Conservation (phyloP, 148 eudicot genomes). For the Dianthus caryophyllus region DNA sequence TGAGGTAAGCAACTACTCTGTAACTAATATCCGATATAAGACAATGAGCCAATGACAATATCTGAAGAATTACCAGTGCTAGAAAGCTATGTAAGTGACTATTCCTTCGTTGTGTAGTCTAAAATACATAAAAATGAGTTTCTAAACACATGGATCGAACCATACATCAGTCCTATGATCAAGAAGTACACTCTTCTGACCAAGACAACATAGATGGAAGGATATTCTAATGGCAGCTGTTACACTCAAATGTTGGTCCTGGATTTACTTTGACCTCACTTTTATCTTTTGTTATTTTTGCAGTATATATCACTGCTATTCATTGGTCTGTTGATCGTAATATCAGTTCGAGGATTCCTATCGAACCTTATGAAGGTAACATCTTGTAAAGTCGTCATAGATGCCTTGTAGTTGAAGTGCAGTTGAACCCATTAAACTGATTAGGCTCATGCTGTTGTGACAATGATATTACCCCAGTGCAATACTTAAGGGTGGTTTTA, state of each 20-base stretch:
- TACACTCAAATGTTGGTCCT: background rate
- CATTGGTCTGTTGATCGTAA: constrained; percentile 89
- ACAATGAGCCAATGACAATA: too few relatives aligned
- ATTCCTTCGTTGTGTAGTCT: background rate
- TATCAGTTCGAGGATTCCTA: constrained; percentile 90
- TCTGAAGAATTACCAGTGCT: background rate
- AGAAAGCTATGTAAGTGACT: background rate
- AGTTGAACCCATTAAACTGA: background rate
- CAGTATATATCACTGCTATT: constrained; percentile 95
- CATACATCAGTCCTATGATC: background rate
- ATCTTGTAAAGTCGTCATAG: background rate
- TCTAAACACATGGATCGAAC: background rate
- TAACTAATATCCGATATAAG: too few relatives aligned
- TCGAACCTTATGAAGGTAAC: constrained; percentile 92
- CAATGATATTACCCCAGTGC: too few relatives aligned
- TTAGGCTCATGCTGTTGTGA: background rate
- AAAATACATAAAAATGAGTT: background rate
- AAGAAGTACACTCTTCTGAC: background rate
- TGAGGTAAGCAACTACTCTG: too few relatives aligned
- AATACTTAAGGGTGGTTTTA: too few relatives aligned
- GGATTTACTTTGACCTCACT: constrained; percentile 1
- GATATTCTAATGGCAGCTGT: background rate
- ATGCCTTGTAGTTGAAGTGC: background rate
- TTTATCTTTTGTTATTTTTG: constrained; percentile 25
- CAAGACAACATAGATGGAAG: constrained; percentile 2